A percentile compares a stretch with the other conserved stretches of the same genome.
phyloP scores from a whole-genome alignment of 2,329 filamentous ascomycete genomes.

The Fusarium sp. region DNA sequence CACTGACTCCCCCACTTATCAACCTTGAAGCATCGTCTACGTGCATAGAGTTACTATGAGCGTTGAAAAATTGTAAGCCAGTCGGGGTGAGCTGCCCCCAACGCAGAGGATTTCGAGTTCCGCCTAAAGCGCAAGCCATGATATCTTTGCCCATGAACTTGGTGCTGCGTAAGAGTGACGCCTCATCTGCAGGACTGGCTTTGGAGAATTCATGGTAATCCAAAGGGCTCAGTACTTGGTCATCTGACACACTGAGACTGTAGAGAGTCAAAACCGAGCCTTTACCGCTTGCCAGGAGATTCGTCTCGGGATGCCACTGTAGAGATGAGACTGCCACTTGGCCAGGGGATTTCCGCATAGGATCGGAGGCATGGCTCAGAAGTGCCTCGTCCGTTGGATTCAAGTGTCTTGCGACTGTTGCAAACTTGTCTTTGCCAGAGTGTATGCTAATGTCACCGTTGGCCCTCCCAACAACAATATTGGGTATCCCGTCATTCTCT shows the following conservation, averaged over 20 bases:
- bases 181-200: slow-evolving; percentile 28
- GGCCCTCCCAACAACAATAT: slow-evolving; percentile 59
- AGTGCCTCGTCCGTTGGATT: slow-evolving; percentile 17
- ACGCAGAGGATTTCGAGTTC: slow-evolving; percentile 55
- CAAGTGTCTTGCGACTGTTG: slow-evolving; percentile 41
- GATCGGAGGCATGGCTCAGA: slow-evolving; percentile 14
- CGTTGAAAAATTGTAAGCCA: slow-evolving; percentile 53
- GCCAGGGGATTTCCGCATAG: slow-evolving; percentile 44
- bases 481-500: slow-evolving; percentile 46
- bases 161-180: slow-evolving; percentile 46
- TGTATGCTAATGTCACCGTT: slow-evolving; percentile 61
- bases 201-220: slow-evolving; percentile 44
- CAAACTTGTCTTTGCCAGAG: slow-evolving; percentile 49
- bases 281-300: slow-evolving; percentile 47
- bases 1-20: slow-evolving; percentile 43
- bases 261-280: slow-evolving; percentile 47
- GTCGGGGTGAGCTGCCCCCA: slow-evolving; percentile 59
- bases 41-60: slow-evolving; percentile 46
- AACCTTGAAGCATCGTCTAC: slow-evolving; percentile 27
- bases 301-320: slow-evolving; percentile 47
- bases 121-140: slow-evolving; percentile 58
- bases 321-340: slow-evolving; percentile 48
- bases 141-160: slow-evolving; percentile 59
- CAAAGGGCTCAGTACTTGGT: slow-evolving; percentile 27
- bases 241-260: slow-evolving; percentile 34